Base-by-base conservation (phyloP, 108 stramenopile genomes). In the Nannochloropsis oceanica region DNA sequence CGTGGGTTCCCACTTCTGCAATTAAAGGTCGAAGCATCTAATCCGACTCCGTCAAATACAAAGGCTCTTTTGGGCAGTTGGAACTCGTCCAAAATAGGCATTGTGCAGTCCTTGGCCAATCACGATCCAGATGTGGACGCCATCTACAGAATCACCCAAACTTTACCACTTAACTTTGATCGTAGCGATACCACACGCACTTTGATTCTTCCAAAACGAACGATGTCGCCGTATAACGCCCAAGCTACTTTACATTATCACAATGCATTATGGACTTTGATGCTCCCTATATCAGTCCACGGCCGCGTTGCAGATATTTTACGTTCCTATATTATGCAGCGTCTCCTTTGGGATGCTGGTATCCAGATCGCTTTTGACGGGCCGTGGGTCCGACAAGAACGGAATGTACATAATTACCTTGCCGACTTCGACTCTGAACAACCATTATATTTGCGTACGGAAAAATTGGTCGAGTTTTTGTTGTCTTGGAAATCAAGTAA, bases 71-170 rank as follows among this genome's bases (percentile, higher is more conserved):
- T n/a, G n/a, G n/a, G n/a, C n/a, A n/a, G n/a, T n/a, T n/a, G n/a
- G n/a, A n/a, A n/a, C n/a, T n/a, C n/a, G 8, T 1, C 43, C 13
- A 27, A 24, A 42, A 80, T 92, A 79, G 93, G 88, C 79, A 91
- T 92, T 11, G 79, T 93, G 13, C 93, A 93, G 86, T 88, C 44
- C 81, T 84, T 89, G 12, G 91, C 92, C 1, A 86, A 92, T 80
- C 83, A 82, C 43, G 89, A 93, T 85, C 93, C 93, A 0, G 93
- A 93, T 44, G 87, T 93, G 27, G 93, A 93, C 84, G 93, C 93
- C 0, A 88, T 93, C 25, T 91, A 93, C 82, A 84, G 93, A 25
- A 44, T 93, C 43, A 90, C 89, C 13, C 43, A 87, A 85, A 79
- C 79, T 88, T 22, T 93, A 85, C 90, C 85, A 59, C 26, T 80